Evolutionary conservation across 192 early-diverging fungal species (phyloP).

Genomic region (Linnemannia schmuckeri): DNA sequence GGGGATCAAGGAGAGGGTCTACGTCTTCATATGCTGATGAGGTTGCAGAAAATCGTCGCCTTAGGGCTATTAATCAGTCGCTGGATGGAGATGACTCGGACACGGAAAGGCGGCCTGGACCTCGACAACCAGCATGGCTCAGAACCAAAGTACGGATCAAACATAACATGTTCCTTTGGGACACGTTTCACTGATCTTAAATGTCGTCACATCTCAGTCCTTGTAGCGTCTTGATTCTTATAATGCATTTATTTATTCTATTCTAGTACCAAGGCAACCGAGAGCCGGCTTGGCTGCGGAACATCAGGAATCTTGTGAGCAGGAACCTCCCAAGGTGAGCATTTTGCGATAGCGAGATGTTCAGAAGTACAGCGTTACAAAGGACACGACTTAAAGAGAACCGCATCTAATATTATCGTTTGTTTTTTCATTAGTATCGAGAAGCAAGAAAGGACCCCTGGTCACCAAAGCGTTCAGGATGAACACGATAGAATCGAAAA

Average conservation of each 20-base stretch:
- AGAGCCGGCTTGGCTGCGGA: conserved; percentile 46
- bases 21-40: conserved; percentile 15
- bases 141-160: conserved; percentile 25
- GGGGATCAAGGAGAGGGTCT: conserved; percentile 11
- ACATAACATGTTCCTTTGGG: background rate
- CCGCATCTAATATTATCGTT: background rate
- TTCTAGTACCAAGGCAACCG: conserved; percentile 31
- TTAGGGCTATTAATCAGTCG: conserved; percentile 21
- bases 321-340: conserved; percentile 39
- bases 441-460: conserved; percentile 13
- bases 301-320: conserved; percentile 41
- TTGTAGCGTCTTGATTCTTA: background rate
- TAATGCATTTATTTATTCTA: background rate
- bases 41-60: conserved; percentile 18
- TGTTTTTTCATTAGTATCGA: conserved; percentile 10
- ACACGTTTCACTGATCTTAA: too few species aligned
- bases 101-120: background rate
- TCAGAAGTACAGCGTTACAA: background rate
- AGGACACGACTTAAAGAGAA: background rate
- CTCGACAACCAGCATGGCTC: conserved; percentile 36
- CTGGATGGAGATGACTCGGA: conserved; percentile 26
- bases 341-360: background rate
- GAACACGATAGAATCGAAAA: conserved; percentile 44
- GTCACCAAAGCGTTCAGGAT: conserved; percentile 19
- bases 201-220: background rate